Base-by-base conservation (phyloP, 805 yeast genomes). In the Ogataea haglerorum region DNA sequence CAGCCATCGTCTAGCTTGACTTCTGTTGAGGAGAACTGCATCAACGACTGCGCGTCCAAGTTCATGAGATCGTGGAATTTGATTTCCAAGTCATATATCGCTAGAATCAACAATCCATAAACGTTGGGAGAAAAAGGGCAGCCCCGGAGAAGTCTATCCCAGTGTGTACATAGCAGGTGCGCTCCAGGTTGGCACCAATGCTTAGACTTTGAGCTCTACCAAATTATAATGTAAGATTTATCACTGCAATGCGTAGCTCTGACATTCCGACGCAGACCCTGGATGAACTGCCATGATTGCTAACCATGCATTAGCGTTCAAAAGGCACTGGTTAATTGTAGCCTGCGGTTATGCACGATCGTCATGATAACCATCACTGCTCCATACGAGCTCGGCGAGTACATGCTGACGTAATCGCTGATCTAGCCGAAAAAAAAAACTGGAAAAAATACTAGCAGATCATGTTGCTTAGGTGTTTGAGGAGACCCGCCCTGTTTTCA, bases 61-160 rank as follows among this genome's bases (percentile, higher is more conserved):
- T 90, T 86, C 64, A 82, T 89, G 91, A 77, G 84, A 61, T 80
- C 95, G 24, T 90, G 96, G 96, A 88, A 89, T 54, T 70, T 82
- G 40, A 72, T 90, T 30, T 85, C 95, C 10, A 81, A 78, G 59
- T 70, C 85, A 9, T 89, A 88, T 63, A 77, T 88, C 37, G 59
- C 77, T 21, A 77, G 95, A 62, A 84, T 87, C 53, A 60, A 58
- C 48, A 49, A 43, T 24, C 31, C 31, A 29, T 29, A 10, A 17
- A 19, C 7, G 9, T 7, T 9, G 21, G 21, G 1, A 19, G 21
- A 19, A 6, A 19, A 19, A 19, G 3, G 8, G 2, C 21, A 19
- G 21, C 21, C 9, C 9, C 2, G 9, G 21, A 7, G 9, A 19
- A 6, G 21, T 19, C 10, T 7, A 2, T 7, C 9, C 21, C 21